These are phyloP conservation scores for Aspergillus cristatus DNA, from an alignment of 495 filamentous ascomycete species.

Conservation along the genomic window DNA sequence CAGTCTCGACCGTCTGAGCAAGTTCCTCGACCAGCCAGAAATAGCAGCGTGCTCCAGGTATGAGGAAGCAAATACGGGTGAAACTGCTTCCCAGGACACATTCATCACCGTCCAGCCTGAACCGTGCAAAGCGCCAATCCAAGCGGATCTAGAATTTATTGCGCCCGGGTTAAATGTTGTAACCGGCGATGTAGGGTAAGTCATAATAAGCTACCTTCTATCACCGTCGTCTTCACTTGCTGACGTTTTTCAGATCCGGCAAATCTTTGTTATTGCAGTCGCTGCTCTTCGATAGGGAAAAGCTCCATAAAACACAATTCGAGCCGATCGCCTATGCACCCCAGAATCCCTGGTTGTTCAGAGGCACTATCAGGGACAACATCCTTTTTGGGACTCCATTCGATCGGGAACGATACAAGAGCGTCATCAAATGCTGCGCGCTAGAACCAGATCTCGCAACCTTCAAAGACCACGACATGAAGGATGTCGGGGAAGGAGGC, in stretches of 20 bases:
- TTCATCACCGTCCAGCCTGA: not conserved
- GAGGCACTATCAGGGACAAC: conserved; percentile 75
- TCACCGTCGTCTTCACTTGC: not conserved
- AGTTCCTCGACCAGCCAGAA: not conserved
- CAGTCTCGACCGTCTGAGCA: conserved; percentile 1
- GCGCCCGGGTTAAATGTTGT: not conserved
- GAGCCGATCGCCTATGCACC: conserved; percentile 28
- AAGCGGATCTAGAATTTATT: not conserved
- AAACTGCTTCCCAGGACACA: not conserved
- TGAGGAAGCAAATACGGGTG: not conserved
- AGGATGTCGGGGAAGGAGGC: conserved; percentile 53
- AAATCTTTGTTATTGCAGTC: conserved; percentile 2
- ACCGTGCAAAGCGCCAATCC: not conserved
- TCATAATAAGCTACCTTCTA: not conserved
- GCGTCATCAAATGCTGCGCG: conserved; percentile 50
- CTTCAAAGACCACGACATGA: conserved; percentile 47
- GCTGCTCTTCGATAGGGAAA: not conserved
- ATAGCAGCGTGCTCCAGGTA: not conserved
- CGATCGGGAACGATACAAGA: conserved; percentile 43
- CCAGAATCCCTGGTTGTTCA: conserved; percentile 97
- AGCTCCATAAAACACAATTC: not conserved
- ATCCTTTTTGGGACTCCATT: conserved; percentile 76
- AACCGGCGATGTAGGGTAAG: conserved; percentile 1
- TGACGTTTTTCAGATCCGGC: not conserved
- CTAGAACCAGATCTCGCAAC: conserved; percentile 47